Conservation (phyloP, 352 stramenopile genomes). For the Pythium sukuiense region DNA sequence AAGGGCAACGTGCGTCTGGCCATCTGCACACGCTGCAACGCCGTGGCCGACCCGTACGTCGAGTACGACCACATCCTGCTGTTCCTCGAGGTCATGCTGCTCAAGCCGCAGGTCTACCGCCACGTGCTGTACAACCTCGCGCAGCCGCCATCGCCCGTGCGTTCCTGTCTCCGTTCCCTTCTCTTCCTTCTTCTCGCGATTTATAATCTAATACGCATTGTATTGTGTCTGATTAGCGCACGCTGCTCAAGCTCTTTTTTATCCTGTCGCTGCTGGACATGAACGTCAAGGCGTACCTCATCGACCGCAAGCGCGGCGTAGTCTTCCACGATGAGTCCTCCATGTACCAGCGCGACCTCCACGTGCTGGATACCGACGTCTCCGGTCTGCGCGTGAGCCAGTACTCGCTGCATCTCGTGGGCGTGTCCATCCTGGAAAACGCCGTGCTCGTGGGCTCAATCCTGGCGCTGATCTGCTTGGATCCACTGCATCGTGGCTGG, state of each 20-base stretch:
- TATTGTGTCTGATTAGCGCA: constrained; percentile 26
- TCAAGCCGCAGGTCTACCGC: constrained; percentile 84
- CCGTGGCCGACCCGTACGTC: constrained; percentile 85
- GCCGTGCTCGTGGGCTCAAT: constrained; percentile 56
- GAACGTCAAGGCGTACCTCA: constrained; percentile 84
- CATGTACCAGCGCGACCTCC: constrained; percentile 46
- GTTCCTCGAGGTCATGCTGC: constrained; percentile 84
- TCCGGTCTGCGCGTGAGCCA: constrained; percentile 68
- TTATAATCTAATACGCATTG: neutral
- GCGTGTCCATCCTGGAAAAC: constrained; percentile 74
- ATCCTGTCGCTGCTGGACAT: constrained; percentile 85
- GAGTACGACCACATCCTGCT: constrained; percentile 86
- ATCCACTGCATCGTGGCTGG: constrained; percentile 59
- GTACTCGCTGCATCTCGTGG: constrained; percentile 76
- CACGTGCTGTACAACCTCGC: constrained; percentile 83
- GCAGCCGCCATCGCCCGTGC: constrained; percentile 39
- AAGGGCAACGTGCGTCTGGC: constrained; percentile 82
- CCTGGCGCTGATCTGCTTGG: constrained; percentile 46
- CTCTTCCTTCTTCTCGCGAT: neutral
- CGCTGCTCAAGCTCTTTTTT: constrained; percentile 73
- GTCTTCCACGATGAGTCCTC: constrained; percentile 49
- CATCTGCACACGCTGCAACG: constrained; percentile 70
- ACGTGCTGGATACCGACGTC: constrained; percentile 18
- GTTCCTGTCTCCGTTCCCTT: neutral
- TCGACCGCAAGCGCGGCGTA: constrained; percentile 64